Evolutionary conservation across 2,329 filamentous ascomycete genomes (phyloP).

Genomic region (Keithomyces neogunnii): DNA sequence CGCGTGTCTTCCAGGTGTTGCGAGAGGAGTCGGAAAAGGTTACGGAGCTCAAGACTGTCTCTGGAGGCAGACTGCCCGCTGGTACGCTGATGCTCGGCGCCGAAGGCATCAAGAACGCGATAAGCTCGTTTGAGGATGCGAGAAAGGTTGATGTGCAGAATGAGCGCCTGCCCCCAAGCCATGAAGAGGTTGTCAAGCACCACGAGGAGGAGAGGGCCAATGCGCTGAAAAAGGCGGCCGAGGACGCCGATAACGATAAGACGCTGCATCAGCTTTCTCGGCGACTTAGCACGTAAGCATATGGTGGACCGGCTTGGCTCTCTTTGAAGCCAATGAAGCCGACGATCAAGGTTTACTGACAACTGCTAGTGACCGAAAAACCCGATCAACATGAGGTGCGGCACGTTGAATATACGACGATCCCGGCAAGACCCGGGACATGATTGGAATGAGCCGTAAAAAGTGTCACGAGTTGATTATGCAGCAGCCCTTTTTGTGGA

Average conservation of each 20-base stretch:
- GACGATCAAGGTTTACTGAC: slow-evolving; percentile 1
- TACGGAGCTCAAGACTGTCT: slow-evolving; percentile 94
- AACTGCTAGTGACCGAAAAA: slow-evolving; percentile 24
- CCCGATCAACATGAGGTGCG: slow-evolving; percentile 8
- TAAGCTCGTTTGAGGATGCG: slow-evolving; percentile 93
- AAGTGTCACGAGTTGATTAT: background rate
- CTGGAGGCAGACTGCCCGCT: slow-evolving; percentile 83
- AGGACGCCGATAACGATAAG: slow-evolving; percentile 87
- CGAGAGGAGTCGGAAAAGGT: slow-evolving; percentile 96
- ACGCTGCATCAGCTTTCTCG: slow-evolving; percentile 79
- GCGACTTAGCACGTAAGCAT: slow-evolving; percentile 79
- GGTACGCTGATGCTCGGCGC: slow-evolving; percentile 97
- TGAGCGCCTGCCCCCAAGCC: slow-evolving; percentile 82
- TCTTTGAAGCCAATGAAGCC: background rate
- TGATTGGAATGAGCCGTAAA: background rate
- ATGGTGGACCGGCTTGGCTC: background rate
- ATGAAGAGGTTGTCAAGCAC: slow-evolving; percentile 82
- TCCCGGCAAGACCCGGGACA: background rate
- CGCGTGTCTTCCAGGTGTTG: slow-evolving; percentile 95
- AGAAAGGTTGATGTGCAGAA: slow-evolving; percentile 96
- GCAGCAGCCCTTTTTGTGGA: background rate
- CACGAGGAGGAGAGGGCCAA: slow-evolving; percentile 73
- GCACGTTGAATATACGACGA: background rate
- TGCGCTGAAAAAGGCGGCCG: slow-evolving; percentile 76
- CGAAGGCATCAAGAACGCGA: slow-evolving; percentile 97